Percentiles rank a stretch among this genome's conserved stretches.
Evolutionary conservation across 177 flowering plant species (phyloP).

Genomic region (Vitis hybrid): DNA sequence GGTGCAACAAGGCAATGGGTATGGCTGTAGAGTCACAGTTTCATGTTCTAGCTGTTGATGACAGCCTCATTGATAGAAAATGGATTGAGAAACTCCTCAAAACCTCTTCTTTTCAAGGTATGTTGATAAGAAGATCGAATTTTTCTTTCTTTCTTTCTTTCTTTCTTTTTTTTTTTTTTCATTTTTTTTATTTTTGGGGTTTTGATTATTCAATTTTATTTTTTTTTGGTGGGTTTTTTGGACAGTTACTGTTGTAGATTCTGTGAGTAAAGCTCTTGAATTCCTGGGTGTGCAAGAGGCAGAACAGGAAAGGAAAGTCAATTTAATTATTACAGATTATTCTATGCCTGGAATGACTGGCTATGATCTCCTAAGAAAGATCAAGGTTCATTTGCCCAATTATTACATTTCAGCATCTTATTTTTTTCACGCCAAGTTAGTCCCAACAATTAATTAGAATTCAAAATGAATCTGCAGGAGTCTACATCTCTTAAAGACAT

Average conservation of each 20-base stretch:
- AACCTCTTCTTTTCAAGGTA: constrained; percentile 55
- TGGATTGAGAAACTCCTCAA: constrained; percentile 54
- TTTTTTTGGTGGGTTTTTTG: not conserved
- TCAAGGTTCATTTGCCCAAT: constrained; percentile 30
- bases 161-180: too few relatives aligned
- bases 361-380: constrained; percentile 49
- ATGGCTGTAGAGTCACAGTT: constrained; percentile 28
- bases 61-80: constrained; percentile 49
- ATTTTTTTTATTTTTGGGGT: too few relatives aligned
- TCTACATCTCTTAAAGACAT: constrained; percentile 55
- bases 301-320: constrained; percentile 33
- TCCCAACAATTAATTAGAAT: not conserved
- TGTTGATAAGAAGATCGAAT: not conserved
- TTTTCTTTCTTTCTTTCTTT: not conserved
- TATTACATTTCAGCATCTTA: not conserved
- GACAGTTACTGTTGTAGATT: constrained; percentile 56
- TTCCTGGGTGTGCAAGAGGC: constrained; percentile 43
- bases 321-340: constrained; percentile 57
- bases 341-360: constrained; percentile 67
- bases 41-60: constrained; percentile 66
- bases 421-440: not conserved
- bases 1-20: constrained; percentile 13
- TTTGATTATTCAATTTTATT: too few relatives aligned
- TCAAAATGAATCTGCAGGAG: constrained; percentile 29
- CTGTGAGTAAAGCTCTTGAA: constrained; percentile 47